Base-by-base conservation (phyloP, 305 asterid species). In the Fraxinus baroniana region DNA sequence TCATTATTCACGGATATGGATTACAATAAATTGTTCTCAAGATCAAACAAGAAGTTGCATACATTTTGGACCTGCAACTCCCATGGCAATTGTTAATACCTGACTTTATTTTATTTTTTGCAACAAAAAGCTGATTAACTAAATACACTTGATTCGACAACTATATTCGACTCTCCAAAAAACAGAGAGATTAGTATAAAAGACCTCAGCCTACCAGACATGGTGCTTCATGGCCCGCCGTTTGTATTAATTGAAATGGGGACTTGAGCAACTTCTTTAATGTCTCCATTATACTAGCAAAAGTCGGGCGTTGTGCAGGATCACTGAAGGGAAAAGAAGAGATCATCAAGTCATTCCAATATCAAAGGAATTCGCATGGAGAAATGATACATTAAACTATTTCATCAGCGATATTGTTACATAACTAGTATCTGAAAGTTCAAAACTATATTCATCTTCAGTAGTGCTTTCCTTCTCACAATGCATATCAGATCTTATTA, bases 181-280 rank as follows among this genome's bases (percentile, higher is more conserved):
- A 49, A 49, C 18, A 49, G 74, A 28, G 30, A 22, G 15, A 4
- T 2, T 13, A 26, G 22, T 68, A 15, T 26, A 68, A 12, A 68
- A 26, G 18, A 28, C 30, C 36, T 66, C 36, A 66, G 35, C 36
- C 36, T 66, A 66, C 74, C 17, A 3, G 36, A 66, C 22, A 24
- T 1, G 77, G 80, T 1, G 62, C 64, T 62, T 91, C 82, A 88
- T n/a, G 85, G 78, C 68, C 87, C 79, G 78, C 94, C 94, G 90
- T 92, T 81, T 90, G 94, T 78, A 93, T 91, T 90, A 89, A 73
- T 87, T 89, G 93, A 83, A 88, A 79, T 20, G 97, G 97, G 72
- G 99, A 95, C 89, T 93, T 95, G 72, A 95, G 87, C 86, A 95
- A 44, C 89, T 95, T 94, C 94, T 95, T 95, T 82, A 95, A 49